Evolutionary conservation across 2,329 filamentous ascomycete species (phyloP).

Genomic region (Verticillium zaregamsianum): DNA sequence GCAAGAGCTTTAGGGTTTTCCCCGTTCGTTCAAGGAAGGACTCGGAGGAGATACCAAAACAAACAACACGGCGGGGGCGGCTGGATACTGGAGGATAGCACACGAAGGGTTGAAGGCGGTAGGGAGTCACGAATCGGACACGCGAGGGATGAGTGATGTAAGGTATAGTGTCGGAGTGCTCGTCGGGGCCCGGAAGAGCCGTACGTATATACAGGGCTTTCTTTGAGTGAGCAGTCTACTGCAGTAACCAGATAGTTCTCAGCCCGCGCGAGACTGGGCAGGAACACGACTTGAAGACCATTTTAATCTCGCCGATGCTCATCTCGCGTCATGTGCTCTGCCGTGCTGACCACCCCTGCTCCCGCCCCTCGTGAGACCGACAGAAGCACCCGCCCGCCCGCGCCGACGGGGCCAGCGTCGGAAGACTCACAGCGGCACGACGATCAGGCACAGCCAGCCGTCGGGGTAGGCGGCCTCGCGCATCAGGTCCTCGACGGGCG

Average conservation of each 20-base stretch:
- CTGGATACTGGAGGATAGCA: background rate
- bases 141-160: background rate
- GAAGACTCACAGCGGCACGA: conserved; percentile 59
- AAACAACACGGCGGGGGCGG: background rate
- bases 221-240: background rate
- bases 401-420: too few relatives aligned
- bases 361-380: too few relatives aligned
- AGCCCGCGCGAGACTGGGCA: background rate
- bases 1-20: background rate
- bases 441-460: conserved; percentile 82
- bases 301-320: background rate
- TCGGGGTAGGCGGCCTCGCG: conserved; percentile 82
- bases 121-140: background rate
- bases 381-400: too few relatives aligned
- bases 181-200: background rate
- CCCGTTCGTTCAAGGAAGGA: conserved; percentile 1
- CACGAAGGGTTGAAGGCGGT: background rate
- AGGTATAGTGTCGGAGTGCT: background rate
- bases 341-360: background rate
- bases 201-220: background rate
- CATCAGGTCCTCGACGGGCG: conserved; percentile 78
- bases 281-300: background rate
- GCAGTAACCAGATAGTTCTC: background rate
- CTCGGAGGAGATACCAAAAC: conserved; percentile 12
- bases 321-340: background rate